Percentiles rank a stretch among this genome's conserved stretches.
phyloP scores from a whole-genome alignment of 2,329 filamentous ascomycete genomes.

The Saccharata proteae region DNA sequence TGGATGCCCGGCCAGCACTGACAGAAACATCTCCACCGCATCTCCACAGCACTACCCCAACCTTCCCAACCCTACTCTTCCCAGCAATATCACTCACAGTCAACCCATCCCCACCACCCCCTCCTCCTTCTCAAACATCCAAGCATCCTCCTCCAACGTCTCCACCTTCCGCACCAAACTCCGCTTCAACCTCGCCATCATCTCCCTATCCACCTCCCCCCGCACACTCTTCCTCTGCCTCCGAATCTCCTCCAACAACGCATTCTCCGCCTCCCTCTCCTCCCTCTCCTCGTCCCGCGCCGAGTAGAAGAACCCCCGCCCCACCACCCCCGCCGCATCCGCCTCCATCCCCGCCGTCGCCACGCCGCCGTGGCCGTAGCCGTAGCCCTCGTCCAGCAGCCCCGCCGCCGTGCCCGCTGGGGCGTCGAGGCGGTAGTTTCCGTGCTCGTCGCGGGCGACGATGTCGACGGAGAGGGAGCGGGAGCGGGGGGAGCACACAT shows the following conservation, averaged over 20 bases:
- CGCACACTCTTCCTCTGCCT: slow-evolving; percentile 10
- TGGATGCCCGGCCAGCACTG: no score
- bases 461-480: no score
- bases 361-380: background rate
- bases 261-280: slow-evolving; percentile 22
- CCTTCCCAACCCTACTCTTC: no score
- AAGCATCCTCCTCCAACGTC: slow-evolving; percentile 68
- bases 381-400: background rate
- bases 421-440: slow-evolving; percentile 16
- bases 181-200: slow-evolving; percentile 40
- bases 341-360: background rate
- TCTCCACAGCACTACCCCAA: no score
- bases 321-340: slow-evolving; percentile 1
- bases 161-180: slow-evolving; percentile 62
- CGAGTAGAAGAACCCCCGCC: no score
- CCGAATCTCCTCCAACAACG: slow-evolving; percentile 21
- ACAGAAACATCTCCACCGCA: no score
- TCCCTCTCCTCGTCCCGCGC: slow-evolving; percentile 17
- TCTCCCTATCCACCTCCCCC: slow-evolving; percentile 18
- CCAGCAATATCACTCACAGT: no score
- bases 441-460: slow-evolving; percentile 36
- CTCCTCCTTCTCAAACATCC: slow-evolving; percentile 75
- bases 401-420: background rate
- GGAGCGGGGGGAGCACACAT: background rate
- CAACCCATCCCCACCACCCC: no score